phyloP scores from a whole-genome alignment of 2,329 filamentous ascomycete species.

The Xylogone sp. region DNA sequence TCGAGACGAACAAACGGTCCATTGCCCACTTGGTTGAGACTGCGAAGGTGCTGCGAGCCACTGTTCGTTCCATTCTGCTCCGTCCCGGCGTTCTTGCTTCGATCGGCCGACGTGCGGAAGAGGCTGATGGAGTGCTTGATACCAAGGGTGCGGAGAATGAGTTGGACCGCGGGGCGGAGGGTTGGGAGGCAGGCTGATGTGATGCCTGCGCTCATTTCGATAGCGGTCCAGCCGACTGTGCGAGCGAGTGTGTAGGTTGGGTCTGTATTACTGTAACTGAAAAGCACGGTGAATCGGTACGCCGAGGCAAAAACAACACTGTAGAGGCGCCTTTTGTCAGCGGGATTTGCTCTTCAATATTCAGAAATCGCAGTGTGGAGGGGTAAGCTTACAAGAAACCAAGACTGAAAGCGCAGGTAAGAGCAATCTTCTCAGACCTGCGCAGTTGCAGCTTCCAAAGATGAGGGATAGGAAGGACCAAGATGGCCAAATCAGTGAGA shows the following conservation, averaged over 20 bases:
- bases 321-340: neutral
- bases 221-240: slow-evolving; percentile 43
- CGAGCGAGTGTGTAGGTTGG: slow-evolving; percentile 44
- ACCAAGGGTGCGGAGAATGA: slow-evolving; percentile 35
- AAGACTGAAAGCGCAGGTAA: slow-evolving; percentile 40
- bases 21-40: slow-evolving; percentile 3
- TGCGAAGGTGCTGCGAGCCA: slow-evolving; percentile 7
- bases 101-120: slow-evolving; percentile 14
- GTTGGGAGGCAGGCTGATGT: slow-evolving; percentile 51
- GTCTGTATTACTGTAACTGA: slow-evolving; percentile 36
- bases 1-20: slow-evolving; percentile 30
- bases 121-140: slow-evolving; percentile 34
- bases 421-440: slow-evolving; percentile 37
- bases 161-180: slow-evolving; percentile 40
- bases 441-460: slow-evolving; percentile 42
- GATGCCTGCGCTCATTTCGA: slow-evolving; percentile 48
- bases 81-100: slow-evolving; percentile 8
- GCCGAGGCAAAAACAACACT: slow-evolving; percentile 45
- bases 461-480: slow-evolving; percentile 40
- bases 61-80: slow-evolving; percentile 2
- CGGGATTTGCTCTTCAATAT: too few relatives aligned
- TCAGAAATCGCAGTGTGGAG: neutral
- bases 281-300: slow-evolving; percentile 44
- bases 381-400: slow-evolving; percentile 37
- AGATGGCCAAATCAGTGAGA: slow-evolving; percentile 40